phyloP scores from a whole-genome alignment of 345 rosid species.

The Citrus reticulata region DNA sequence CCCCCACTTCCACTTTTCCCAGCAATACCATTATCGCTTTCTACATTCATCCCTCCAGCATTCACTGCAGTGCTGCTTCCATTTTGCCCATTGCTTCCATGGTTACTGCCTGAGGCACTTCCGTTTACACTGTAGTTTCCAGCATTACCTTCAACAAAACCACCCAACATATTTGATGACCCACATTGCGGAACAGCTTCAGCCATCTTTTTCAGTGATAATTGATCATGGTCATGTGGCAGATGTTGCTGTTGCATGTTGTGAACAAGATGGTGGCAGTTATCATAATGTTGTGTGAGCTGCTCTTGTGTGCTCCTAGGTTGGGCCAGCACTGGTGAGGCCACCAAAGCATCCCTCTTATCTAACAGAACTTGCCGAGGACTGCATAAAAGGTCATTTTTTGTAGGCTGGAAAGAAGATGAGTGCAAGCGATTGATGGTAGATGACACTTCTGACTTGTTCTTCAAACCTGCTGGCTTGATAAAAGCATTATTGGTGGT shows the following conservation, averaged over 20 bases:
- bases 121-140: constrained; percentile 40
- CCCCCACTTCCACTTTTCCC: constrained; percentile 37
- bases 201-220: constrained; percentile 31
- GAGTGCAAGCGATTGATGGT: constrained; percentile 25
- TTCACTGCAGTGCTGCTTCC: constrained; percentile 36
- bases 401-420: constrained; percentile 21
- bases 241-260: constrained; percentile 23
- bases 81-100: constrained; percentile 42
- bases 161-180: constrained; percentile 39
- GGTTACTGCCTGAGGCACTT: constrained; percentile 51
- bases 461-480: constrained; percentile 28
- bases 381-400: constrained; percentile 19
- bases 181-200: constrained; percentile 38
- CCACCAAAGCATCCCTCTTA: constrained; percentile 25
- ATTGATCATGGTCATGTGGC: constrained; percentile 28
- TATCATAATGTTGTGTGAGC: constrained; percentile 12
- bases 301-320: constrained; percentile 20
- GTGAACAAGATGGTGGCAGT: constrained; percentile 14
- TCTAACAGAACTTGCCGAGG: constrained; percentile 19
- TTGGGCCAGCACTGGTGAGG: constrained; percentile 18
- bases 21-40: constrained; percentile 29
- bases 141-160: constrained; percentile 31
- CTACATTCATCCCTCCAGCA: constrained; percentile 29
- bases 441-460: constrained; percentile 37
- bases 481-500: constrained; percentile 33